phyloP scores from a whole-genome alignment of 1,284 basidiomycete genomes.

The Rhodotorula sp. region DNA sequence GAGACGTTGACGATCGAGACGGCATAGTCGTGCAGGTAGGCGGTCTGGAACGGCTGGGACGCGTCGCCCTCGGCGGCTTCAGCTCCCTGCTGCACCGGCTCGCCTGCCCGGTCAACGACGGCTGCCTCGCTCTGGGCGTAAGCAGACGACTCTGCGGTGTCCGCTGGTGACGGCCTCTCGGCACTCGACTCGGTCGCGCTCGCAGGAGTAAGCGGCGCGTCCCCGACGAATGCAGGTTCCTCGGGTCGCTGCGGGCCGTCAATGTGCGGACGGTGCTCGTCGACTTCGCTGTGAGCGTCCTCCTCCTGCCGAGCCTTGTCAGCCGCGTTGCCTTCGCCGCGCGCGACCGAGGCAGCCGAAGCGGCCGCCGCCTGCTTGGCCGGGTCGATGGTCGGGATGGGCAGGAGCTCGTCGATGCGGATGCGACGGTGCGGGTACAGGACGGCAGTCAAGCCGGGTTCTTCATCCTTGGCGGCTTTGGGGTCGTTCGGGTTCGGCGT shows the following conservation, averaged over 20 bases:
- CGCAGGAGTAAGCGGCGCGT: conserved; percentile 19
- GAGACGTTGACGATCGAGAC: conserved; percentile 90
- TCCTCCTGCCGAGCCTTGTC: neutral
- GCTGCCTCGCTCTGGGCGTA: conserved; percentile 25
- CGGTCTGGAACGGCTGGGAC: conserved; percentile 71
- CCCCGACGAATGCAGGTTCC: conserved; percentile 25
- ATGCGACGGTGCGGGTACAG: conserved; percentile 94
- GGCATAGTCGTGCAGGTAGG: conserved; percentile 84
- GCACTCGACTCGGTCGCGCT: conserved; percentile 6
- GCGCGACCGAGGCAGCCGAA: neutral
- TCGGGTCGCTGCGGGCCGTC: conserved; percentile 19
- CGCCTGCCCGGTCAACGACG: conserved; percentile 24
- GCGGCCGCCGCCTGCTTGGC: conserved; percentile 17
- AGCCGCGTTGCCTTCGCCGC: neutral
- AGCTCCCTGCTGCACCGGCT: conserved; percentile 45
- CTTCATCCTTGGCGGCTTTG: conserved; percentile 52
- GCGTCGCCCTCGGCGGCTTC: conserved; percentile 41
- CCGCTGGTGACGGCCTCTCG: conserved; percentile 18
- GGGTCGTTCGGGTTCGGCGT: conserved; percentile 44
- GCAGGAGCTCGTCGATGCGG: conserved; percentile 75
- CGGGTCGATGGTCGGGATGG: conserved; percentile 31
- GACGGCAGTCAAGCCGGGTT: conserved; percentile 83
- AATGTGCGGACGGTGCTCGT: conserved; percentile 16
- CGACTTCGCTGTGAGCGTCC: conserved; percentile 7
- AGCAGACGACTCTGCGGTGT: conserved; percentile 34